Percentiles rank a stretch among this genome's conserved stretches.
Evolutionary conservation across 768 basidiomycete genomes (phyloP).

Genomic region (Macrolepiota fuliginosa): DNA sequence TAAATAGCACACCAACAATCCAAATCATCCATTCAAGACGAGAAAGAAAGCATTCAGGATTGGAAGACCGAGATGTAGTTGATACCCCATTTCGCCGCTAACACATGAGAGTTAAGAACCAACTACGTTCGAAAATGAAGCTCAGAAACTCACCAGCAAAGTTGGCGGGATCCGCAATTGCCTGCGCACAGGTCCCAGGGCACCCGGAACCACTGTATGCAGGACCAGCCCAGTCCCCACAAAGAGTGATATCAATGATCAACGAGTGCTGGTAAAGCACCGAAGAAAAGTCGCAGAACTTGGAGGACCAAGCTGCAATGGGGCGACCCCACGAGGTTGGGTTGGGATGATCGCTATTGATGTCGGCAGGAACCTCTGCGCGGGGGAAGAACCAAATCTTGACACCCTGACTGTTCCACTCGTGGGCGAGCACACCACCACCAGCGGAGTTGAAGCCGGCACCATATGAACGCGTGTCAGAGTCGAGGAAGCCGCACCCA

Average conservation of each 20-base stretch:
- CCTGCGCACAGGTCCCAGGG: conserved; percentile 40
- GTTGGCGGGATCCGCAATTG: conserved; percentile 53
- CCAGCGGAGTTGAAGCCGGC: conserved; percentile 38
- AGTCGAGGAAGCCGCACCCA: conserved; percentile 49
- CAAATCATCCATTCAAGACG: not conserved
- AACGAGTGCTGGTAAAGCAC: conserved; percentile 51
- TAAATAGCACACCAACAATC: not conserved
- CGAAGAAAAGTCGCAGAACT: conserved; percentile 41
- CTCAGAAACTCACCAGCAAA: conserved; percentile 32
- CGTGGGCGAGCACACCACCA: conserved; percentile 54
- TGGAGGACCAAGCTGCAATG: conserved; percentile 46
- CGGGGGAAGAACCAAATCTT: conserved; percentile 55
- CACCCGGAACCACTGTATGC: conserved; percentile 34
- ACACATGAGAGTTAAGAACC: not conserved
- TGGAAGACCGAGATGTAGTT: conserved; percentile 53
- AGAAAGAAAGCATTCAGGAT: not conserved
- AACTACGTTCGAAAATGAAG: not conserved
- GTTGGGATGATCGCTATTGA: conserved; percentile 39
- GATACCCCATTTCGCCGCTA: conserved; percentile 54
- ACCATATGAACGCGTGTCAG: conserved; percentile 35
- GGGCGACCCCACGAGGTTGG: conserved; percentile 52
- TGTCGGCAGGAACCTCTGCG: conserved; percentile 46
- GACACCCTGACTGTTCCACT: conserved; percentile 50
- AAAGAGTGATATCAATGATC: conserved; percentile 44
- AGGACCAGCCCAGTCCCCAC: conserved; percentile 41